Conservation (phyloP, 306 rosid genomes). For the Quercus ilex region DNA sequence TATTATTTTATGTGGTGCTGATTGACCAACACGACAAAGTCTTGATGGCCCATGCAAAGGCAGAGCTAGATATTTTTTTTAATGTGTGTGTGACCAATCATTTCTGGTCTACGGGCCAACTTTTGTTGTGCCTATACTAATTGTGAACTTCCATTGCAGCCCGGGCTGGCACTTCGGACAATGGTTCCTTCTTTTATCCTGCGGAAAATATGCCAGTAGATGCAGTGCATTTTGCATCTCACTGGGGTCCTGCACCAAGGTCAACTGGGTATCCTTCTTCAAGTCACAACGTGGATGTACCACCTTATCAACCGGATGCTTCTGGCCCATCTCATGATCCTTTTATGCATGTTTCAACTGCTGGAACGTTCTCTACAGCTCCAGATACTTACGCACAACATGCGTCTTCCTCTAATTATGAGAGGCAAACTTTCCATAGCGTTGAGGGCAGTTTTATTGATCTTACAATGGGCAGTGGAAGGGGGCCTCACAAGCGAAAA, state of each 20-base stretch:
- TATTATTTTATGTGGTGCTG: background rate
- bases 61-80: background rate
- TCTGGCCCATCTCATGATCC: constrained; percentile 61
- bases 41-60: background rate
- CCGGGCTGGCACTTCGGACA: constrained; percentile 53
- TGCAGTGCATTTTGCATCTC: constrained; percentile 50
- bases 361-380: constrained; percentile 47
- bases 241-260: constrained; percentile 55
- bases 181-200: constrained; percentile 54
- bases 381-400: constrained; percentile 51
- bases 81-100: background rate
- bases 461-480: constrained; percentile 67
- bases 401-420: constrained; percentile 61
- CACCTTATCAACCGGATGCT: constrained; percentile 57
- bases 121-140: constrained; percentile 2
- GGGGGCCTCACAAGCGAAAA: constrained; percentile 78
- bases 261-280: constrained; percentile 61
- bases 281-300: constrained; percentile 46
- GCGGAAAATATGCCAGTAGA: constrained; percentile 55
- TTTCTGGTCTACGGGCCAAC: background rate
- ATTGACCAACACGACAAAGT: background rate
- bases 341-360: constrained; percentile 50
- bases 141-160: constrained; percentile 39
- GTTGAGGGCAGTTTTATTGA: constrained; percentile 63
- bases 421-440: constrained; percentile 54